phyloP scores from a whole-genome alignment of 306 rosid species.

The Corylus americana region DNA sequence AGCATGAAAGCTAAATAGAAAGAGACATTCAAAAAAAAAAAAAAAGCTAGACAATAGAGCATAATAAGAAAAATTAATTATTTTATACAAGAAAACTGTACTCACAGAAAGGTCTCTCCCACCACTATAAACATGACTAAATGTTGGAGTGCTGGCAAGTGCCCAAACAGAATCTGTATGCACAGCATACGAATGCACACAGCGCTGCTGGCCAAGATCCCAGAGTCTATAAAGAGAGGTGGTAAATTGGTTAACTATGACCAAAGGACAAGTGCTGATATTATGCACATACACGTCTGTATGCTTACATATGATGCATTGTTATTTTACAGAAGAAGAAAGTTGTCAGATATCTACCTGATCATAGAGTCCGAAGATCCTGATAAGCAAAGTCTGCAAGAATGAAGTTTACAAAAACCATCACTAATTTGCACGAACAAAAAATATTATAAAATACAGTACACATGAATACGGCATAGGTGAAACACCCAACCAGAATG shows the following conservation, averaged over 20 bases:
- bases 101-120: constrained; percentile 98
- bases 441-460: not conserved
- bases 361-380: constrained; percentile 99
- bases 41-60: not conserved
- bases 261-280: constrained; percentile 10
- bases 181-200: constrained; percentile 97
- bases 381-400: constrained; percentile 84
- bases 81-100: constrained; percentile 33
- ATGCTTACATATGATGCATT: not conserved
- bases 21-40: not conserved
- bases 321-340: not conserved
- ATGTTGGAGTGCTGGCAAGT: constrained; percentile 94
- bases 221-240: constrained; percentile 67
- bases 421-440: constrained; percentile 12
- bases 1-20: constrained; percentile 30
- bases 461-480: not conserved
- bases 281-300: not conserved
- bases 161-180: constrained; percentile 99
- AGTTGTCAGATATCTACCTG: constrained; percentile 52
- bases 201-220: constrained; percentile 99
- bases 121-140: constrained; percentile 96
- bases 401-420: constrained; percentile 24
- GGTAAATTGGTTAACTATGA: constrained; percentile 23
- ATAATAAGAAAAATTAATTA: constrained; percentile 4
- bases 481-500: not conserved